These are phyloP conservation scores for Ceratocystis cubensis DNA, from an alignment of 2,329 filamentous ascomycete genomes.

Conservation along the genomic window DNA sequence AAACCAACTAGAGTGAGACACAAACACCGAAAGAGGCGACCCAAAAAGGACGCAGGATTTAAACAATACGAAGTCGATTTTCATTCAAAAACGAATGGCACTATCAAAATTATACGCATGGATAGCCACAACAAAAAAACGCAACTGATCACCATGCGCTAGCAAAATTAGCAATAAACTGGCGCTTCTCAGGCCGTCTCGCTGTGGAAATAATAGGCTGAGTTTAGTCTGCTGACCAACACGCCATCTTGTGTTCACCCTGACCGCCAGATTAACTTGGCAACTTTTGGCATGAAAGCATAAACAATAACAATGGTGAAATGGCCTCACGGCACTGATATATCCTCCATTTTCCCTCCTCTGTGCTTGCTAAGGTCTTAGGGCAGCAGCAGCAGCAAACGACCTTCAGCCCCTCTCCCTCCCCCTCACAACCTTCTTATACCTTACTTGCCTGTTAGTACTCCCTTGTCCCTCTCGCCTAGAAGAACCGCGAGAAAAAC, in stretches of 20 bases:
- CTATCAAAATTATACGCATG: no score
- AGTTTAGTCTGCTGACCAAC: neutral
- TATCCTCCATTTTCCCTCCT: neutral
- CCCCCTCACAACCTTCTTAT: no score
- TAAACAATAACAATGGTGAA: neutral
- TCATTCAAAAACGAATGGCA: neutral
- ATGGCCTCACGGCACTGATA: neutral
- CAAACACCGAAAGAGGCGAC: neutral
- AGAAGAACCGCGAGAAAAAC: constrained; percentile 21
- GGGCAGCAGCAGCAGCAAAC: no score
- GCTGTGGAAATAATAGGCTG: neutral
- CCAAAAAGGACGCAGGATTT: no score
- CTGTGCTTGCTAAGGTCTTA: no score
- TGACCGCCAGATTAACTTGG: no score
- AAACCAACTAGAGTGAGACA: neutral
- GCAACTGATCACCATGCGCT: no score
- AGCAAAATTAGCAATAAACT: neutral
- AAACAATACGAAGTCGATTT: neutral
- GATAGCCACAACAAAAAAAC: no score
- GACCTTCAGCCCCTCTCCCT: no score
- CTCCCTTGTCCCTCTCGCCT: neutral
- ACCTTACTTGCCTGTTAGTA: neutral
- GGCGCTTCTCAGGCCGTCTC: neutral
- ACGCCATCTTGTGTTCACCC: no score
- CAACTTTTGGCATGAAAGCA: neutral